Evolutionary conservation across 225 moss, liverwort and hornwort species (phyloP).

Genomic region (Sphagnum tenellum): DNA sequence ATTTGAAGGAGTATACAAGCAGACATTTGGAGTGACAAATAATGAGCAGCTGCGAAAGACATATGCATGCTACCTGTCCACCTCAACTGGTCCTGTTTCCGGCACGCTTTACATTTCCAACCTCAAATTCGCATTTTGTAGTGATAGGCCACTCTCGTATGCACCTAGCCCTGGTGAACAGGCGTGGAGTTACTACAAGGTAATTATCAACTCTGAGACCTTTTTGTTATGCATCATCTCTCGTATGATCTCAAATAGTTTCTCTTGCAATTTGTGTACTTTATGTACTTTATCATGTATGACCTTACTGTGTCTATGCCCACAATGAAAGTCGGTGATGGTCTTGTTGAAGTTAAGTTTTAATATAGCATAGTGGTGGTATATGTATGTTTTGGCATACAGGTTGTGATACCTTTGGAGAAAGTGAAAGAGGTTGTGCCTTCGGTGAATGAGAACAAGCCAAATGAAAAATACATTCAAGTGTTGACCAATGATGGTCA

Average conservation of each 20-base stretch:
- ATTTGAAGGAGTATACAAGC: neutral
- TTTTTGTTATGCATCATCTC: no score
- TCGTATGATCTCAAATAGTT: no score
- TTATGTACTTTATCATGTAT: no score
- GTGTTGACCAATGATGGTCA: constrained; percentile 37
- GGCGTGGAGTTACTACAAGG: constrained; percentile 6
- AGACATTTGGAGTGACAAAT: neutral
- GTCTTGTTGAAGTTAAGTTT: neutral
- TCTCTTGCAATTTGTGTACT: neutral
- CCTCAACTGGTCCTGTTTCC: constrained; percentile 6
- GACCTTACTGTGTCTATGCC: no score
- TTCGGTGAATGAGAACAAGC: constrained; percentile 52
- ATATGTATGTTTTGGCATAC: neutral
- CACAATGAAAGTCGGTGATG: no score
- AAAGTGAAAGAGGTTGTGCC: constrained; percentile 52
- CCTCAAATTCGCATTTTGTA: constrained; percentile 5
- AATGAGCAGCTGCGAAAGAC: constrained; percentile 9
- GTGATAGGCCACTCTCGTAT: constrained; percentile 5
- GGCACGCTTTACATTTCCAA: constrained; percentile 5
- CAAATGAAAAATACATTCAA: constrained; percentile 73
- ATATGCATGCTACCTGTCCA: constrained; percentile 7
- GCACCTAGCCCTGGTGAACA: neutral
- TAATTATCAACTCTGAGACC: neutral
- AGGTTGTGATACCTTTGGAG: constrained; percentile 61
- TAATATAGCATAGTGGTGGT: neutral